Evolutionary conservation across 176 grass and related monocot genomes (phyloP).

Genomic region (Triticum dicoccoides): DNA sequence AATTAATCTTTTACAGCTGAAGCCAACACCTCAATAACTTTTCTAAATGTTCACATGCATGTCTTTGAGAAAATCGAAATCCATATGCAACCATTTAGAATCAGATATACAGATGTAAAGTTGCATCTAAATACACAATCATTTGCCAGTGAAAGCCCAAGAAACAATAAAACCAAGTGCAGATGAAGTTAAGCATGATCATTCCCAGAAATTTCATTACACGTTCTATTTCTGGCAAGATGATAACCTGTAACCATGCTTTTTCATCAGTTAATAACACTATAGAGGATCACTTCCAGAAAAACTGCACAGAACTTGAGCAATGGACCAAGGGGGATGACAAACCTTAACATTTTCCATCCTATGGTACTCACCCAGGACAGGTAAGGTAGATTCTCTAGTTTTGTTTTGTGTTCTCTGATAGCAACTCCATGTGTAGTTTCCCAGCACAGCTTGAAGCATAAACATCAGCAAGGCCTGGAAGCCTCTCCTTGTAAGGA

Average conservation of each 20-base stretch:
- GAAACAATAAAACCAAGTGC: background rate
- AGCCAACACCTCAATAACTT: background rate
- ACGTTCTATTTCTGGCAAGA: background rate
- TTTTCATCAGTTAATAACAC: background rate
- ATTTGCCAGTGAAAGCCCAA: background rate
- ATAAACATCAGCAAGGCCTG: constrained; percentile 14
- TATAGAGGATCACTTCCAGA: background rate
- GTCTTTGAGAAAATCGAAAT: background rate
- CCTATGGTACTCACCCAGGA: background rate
- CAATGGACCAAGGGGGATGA: background rate
- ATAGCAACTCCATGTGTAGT: background rate
- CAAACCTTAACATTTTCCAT: background rate
- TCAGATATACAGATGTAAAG: background rate
- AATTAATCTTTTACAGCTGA: background rate
- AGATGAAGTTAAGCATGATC: background rate
- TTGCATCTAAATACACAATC: background rate
- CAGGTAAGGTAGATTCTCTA: background rate
- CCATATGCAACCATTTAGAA: background rate
- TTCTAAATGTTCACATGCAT: background rate
- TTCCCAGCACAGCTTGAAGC: background rate
- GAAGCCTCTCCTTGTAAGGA: background rate
- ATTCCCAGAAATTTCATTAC: background rate
- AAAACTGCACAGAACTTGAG: background rate
- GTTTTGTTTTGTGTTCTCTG: background rate
- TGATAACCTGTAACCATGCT: background rate